Percentiles rank a stretch among this genome's conserved stretches.
Conservation (phyloP, 345 rosid species). For the Eucalyptus albens region DNA sequence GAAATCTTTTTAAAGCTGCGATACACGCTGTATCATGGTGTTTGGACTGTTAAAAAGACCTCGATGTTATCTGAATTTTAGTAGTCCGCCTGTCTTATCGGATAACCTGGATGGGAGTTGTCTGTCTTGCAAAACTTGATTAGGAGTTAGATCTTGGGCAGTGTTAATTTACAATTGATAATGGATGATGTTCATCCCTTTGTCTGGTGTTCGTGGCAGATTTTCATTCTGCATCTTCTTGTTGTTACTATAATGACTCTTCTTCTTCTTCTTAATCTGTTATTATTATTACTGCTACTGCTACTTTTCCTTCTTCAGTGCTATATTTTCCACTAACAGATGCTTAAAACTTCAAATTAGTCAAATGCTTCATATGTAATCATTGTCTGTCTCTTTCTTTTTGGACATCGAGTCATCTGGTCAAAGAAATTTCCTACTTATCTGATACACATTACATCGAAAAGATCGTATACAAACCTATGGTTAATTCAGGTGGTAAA, state of each 20-base stretch:
- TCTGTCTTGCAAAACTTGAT: background rate
- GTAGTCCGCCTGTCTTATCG: background rate
- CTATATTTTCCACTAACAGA: background rate
- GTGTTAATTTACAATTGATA: background rate
- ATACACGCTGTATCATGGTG: background rate
- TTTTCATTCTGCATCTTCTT: background rate
- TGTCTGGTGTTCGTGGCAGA: background rate
- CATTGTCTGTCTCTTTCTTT: background rate
- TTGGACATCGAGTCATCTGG: background rate
- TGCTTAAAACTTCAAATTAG: background rate
- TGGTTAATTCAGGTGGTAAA: slow-evolving; percentile 44
- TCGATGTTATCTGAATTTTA: background rate
- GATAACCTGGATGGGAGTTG: background rate
- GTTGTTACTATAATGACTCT: background rate
- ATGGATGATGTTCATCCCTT: background rate
- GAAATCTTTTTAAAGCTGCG: background rate
- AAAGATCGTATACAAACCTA: background rate
- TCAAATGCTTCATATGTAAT: background rate
- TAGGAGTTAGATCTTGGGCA: background rate
- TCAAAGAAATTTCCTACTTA: background rate
- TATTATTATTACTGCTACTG: background rate
- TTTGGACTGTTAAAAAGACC: background rate
- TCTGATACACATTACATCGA: background rate
- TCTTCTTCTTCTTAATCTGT: background rate
- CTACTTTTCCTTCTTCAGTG: background rate